Evolutionary conservation across 805 yeast species (phyloP).

Genomic region (Candida manassasensis): DNA sequence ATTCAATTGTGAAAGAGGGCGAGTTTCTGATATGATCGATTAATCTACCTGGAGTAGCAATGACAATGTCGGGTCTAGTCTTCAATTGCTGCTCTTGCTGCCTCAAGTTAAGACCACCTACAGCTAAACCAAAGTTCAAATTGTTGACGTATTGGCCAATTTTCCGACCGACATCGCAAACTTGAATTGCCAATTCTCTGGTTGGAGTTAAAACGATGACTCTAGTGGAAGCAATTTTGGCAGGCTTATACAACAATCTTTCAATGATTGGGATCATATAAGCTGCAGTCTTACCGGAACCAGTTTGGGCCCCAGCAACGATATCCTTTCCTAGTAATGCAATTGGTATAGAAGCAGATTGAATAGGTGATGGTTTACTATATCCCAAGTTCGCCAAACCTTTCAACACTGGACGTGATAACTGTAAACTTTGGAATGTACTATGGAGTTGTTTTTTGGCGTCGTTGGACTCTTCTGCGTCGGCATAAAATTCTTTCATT

Average conservation of each 20-base stretch:
- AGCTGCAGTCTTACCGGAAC: constrained; percentile 99
- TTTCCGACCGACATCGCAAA: constrained; percentile 86
- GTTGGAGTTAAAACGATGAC: constrained; percentile 93
- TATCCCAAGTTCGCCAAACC: constrained; percentile 81
- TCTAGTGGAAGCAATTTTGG: constrained; percentile 80
- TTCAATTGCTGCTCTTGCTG: constrained; percentile 94
- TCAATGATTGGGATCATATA: constrained; percentile 94
- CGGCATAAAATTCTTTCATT: constrained; percentile 75
- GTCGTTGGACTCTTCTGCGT: constrained; percentile 40
- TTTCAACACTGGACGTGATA: constrained; percentile 86
- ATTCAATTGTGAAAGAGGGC: constrained; percentile 84
- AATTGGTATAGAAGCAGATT: constrained; percentile 87
- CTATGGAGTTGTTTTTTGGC: constrained; percentile 51
- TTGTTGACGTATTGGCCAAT: constrained; percentile 72
- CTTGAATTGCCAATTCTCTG: constrained; percentile 96
- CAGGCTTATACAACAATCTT: constrained; percentile 83
- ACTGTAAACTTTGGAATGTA: constrained; percentile 69
- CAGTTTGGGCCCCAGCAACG: constrained; percentile 99
- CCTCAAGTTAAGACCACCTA: constrained; percentile 94
- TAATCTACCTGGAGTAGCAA: constrained; percentile 98
- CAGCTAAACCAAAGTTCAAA: constrained; percentile 88
- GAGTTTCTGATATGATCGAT: constrained; percentile 96
- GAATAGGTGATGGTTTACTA: constrained; percentile 89
- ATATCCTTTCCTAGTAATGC: constrained; percentile 92
- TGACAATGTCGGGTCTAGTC: constrained; percentile 89